phyloP scores from a whole-genome alignment of 1,139 yeast species.

The Geotrichum citri-aurantii region DNA sequence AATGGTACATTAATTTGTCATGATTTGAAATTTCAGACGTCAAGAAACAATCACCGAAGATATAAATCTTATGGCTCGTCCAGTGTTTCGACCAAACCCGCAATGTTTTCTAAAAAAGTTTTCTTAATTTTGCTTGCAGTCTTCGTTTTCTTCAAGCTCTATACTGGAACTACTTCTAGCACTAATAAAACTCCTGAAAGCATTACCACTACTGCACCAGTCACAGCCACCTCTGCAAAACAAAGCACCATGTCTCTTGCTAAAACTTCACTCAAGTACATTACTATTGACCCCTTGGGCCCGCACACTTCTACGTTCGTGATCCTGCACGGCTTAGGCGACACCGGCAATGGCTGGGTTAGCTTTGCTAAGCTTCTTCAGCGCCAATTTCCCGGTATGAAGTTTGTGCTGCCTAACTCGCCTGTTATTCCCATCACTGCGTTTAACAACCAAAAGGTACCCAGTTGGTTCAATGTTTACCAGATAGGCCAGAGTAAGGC shows the following conservation, averaged over 20 bases:
- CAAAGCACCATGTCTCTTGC: not conserved
- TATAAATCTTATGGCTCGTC: not conserved
- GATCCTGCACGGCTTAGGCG: constrained; percentile 81
- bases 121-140: not conserved
- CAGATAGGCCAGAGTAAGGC: not conserved
- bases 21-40: not conserved
- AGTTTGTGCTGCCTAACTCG: constrained; percentile 4
- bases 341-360: constrained; percentile 77
- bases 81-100: not conserved
- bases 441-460: not conserved
- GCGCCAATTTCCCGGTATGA: not conserved
- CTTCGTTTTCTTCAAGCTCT: not conserved
- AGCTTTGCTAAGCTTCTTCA: not conserved
- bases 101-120: not conserved
- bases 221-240: not conserved
- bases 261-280: not conserved
- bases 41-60: not conserved
- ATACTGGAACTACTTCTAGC: not conserved
- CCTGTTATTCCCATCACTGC: constrained; percentile 1
- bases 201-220: not conserved
- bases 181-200: not conserved
- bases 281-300: constrained; percentile 3
- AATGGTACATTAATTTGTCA: not conserved
- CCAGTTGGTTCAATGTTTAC: constrained; percentile 8
- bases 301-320: constrained; percentile 55